Percentiles rank a stretch among this genome's conserved stretches.
These are phyloP conservation scores for Rhodamnia rubescens DNA, from an alignment of 345 rosid species.

Conservation along the genomic window DNA sequence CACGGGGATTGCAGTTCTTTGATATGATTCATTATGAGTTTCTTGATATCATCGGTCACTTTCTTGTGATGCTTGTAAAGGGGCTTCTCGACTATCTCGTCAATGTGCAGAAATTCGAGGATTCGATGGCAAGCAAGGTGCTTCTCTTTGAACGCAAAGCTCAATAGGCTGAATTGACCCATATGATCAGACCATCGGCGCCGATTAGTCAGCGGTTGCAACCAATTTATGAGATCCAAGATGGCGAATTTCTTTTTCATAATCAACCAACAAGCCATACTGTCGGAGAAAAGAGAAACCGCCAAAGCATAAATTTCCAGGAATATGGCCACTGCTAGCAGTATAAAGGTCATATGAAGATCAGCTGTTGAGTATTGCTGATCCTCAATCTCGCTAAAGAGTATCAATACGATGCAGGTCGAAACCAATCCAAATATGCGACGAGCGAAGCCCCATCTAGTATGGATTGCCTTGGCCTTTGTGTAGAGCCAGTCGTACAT, in stretches of 20 bases:
- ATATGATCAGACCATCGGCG: not conserved
- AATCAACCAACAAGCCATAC: not conserved
- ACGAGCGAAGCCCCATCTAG: not conserved
- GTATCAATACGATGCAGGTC: not conserved
- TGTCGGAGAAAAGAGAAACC: not conserved
- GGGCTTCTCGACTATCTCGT: not conserved
- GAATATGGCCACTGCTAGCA: conserved; percentile 3
- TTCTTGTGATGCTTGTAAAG: not conserved
- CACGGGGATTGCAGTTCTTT: not conserved
- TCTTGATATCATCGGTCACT: not conserved
- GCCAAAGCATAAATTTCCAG: conserved; percentile 4
- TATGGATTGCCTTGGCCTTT: conserved; percentile 18
- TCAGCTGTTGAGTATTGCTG: not conserved
- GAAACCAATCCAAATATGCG: conserved; percentile 1
- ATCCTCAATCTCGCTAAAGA: not conserved
- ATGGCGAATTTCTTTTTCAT: not conserved
- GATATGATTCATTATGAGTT: not conserved
- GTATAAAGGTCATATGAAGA: not conserved
- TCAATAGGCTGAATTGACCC: not conserved
- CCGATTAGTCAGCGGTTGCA: not conserved
- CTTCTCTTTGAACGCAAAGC: not conserved
- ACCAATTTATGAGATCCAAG: not conserved
- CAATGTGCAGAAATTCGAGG: not conserved
- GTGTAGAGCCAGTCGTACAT: conserved; percentile 37
- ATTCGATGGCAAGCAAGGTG: not conserved